Conservation (phyloP, 2,329 filamentous ascomycete species). For the Curvularia verruculosa region DNA sequence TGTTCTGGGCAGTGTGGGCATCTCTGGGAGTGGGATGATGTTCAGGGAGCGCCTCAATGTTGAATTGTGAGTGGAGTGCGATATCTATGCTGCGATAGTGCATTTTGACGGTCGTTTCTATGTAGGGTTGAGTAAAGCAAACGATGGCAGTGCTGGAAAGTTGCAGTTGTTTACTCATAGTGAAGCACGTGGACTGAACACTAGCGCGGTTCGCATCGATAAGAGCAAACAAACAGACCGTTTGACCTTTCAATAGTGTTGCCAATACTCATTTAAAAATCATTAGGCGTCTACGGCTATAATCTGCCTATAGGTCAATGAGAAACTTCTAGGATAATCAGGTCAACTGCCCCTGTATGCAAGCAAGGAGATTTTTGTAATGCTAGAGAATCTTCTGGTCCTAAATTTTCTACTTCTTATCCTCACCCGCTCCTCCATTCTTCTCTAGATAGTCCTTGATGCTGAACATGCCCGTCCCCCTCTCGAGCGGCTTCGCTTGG, state of each 20-base stretch:
- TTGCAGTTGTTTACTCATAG: background rate
- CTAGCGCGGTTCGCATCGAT: background rate
- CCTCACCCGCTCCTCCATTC: conserved; percentile 45
- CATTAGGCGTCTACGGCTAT: background rate
- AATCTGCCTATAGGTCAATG: background rate
- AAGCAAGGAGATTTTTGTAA: background rate
- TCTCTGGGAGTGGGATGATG: conserved; percentile 34
- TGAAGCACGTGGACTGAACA: background rate
- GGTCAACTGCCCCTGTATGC: background rate
- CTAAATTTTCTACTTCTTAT: conserved; percentile 12
- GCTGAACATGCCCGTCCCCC: conserved; percentile 86
- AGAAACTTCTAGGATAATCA: background rate
- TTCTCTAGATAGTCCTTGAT: conserved; percentile 78
- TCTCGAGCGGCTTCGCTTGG: conserved; percentile 78
- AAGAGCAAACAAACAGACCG: background rate
- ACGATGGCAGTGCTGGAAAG: background rate
- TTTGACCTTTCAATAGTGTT: background rate
- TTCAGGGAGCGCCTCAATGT: conserved; percentile 49
- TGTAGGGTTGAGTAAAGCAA: background rate
- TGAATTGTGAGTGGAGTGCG: conserved; percentile 51
- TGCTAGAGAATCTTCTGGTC: background rate
- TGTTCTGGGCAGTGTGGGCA: conserved; percentile 19
- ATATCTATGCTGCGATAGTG: conserved; percentile 49
- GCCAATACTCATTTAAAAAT: background rate
- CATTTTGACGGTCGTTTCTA: conserved; percentile 23